These are phyloP conservation scores for Senna siamea DNA, from an alignment of 306 rosid genomes.

Conservation along the genomic window DNA sequence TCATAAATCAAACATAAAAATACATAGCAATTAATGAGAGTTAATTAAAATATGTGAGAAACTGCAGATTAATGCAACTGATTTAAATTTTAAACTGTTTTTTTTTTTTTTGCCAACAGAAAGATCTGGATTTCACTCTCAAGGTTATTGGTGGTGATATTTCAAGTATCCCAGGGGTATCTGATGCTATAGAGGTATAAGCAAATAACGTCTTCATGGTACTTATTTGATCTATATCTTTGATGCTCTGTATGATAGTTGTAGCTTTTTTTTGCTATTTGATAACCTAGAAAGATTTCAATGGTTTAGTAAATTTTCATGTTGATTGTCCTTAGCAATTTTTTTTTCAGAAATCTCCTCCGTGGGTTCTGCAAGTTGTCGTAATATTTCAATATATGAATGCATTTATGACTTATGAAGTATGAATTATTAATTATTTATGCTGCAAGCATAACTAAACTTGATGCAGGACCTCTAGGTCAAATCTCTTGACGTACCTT, in stretches of 20 bases:
- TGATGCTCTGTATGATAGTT: slow-evolving; percentile 6
- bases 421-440: background rate
- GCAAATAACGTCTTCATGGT: slow-evolving; percentile 14
- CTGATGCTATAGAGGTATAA: slow-evolving; percentile 86
- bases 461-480: background rate
- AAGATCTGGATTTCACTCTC: slow-evolving; percentile 86
- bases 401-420: background rate
- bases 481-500: slow-evolving; percentile 1
- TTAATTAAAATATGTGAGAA: slow-evolving; percentile 14
- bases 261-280: background rate
- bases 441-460: background rate
- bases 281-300: background rate
- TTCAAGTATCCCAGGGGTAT: slow-evolving; percentile 81
- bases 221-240: slow-evolving; percentile 29
- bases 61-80: slow-evolving; percentile 15
- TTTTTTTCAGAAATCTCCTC: background rate
- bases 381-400: background rate
- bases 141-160: slow-evolving; percentile 83
- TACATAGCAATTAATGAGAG: background rate
- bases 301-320: slow-evolving; percentile 13
- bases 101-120: slow-evolving; percentile 56
- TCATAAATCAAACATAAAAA: background rate
- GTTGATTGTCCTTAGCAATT: background rate
- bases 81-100: background rate
- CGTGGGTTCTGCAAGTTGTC: slow-evolving; percentile 20